Evolutionary conservation across 164 flowering plant species (phyloP).

Genomic region (grape (Vitis vinifera)): DNA sequence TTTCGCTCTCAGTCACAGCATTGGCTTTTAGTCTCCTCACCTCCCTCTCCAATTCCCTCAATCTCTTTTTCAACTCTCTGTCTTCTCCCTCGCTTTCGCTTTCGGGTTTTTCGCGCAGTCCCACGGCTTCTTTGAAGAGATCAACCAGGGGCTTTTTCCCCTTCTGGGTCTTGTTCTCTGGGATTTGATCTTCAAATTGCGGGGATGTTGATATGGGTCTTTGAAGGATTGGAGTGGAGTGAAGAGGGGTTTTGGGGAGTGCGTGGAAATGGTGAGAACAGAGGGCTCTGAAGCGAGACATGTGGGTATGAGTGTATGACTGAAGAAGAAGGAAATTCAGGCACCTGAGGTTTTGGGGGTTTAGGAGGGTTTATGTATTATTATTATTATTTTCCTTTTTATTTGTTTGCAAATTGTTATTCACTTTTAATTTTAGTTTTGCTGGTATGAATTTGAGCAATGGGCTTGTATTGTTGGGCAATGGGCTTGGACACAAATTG

Average conservation of each 20-base stretch:
- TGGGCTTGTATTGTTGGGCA: too few species aligned
- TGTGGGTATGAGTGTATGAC: not conserved
- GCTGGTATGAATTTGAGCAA: too few species aligned
- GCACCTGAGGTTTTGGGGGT: not conserved
- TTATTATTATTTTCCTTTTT: too few species aligned
- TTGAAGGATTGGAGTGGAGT: not conserved
- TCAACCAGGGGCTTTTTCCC: conserved; percentile 22
- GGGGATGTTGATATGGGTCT: conserved; percentile 17
- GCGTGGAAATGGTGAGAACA: conserved; percentile 6
- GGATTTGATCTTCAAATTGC: not conserved
- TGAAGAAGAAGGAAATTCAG: not conserved
- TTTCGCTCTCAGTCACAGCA: not conserved
- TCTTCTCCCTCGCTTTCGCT: conserved; percentile 13
- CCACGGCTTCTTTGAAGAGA: conserved; percentile 40
- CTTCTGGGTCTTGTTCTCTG: not conserved
- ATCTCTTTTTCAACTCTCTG: conserved; percentile 18
- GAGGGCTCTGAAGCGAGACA: conserved; percentile 19
- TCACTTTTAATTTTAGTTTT: too few species aligned
- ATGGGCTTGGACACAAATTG: too few species aligned
- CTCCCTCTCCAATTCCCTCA: conserved; percentile 35
- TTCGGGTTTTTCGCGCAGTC: conserved; percentile 13
- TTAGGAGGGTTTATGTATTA: not conserved
- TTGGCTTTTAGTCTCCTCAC: conserved; percentile 23
- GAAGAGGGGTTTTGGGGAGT: conserved; percentile 6
- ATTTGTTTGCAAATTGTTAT: too few species aligned